phyloP scores from a whole-genome alignment of 1,284 basidiomycete species.

The Uromyces viciae-fabae region DNA sequence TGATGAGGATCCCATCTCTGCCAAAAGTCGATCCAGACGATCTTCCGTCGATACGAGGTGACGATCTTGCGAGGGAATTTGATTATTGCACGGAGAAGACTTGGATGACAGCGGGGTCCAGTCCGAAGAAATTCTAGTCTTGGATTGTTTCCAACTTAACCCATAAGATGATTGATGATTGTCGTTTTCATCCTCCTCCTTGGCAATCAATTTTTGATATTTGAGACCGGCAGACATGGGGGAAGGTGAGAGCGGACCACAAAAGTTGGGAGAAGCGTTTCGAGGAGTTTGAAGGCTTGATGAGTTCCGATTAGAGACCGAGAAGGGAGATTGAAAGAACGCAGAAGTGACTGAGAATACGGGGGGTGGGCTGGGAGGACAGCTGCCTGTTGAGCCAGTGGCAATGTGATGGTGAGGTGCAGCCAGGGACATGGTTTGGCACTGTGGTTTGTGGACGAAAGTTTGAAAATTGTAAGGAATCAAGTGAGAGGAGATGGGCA shows the following conservation, averaged over 20 bases:
- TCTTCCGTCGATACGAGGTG: background rate
- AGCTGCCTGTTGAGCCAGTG: too few species aligned
- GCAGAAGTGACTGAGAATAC: background rate
- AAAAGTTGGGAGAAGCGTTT: background rate
- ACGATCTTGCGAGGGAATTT: background rate
- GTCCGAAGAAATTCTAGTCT: background rate
- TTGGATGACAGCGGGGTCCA: background rate
- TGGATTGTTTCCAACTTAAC: background rate
- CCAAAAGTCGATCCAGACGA: slow-evolving; percentile 16
- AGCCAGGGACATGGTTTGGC: too few species aligned
- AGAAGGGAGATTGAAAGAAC: slow-evolving; percentile 31
- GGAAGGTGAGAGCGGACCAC: background rate
- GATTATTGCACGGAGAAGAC: background rate
- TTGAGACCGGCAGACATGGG: background rate
- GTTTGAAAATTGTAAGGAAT: too few species aligned
- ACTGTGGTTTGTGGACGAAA: too few species aligned
- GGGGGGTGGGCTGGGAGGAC: background rate
- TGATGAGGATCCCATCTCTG: slow-evolving; percentile 9
- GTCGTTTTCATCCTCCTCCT: background rate
- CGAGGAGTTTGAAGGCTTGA: background rate
- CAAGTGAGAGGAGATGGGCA: too few species aligned
- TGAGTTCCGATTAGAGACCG: background rate
- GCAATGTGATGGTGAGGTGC: too few species aligned
- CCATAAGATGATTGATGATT: background rate
- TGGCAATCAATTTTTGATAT: background rate